These are phyloP conservation scores for Pseudozyma sp. DNA, from an alignment of 1,284 basidiomycete genomes.

Conservation along the genomic window DNA sequence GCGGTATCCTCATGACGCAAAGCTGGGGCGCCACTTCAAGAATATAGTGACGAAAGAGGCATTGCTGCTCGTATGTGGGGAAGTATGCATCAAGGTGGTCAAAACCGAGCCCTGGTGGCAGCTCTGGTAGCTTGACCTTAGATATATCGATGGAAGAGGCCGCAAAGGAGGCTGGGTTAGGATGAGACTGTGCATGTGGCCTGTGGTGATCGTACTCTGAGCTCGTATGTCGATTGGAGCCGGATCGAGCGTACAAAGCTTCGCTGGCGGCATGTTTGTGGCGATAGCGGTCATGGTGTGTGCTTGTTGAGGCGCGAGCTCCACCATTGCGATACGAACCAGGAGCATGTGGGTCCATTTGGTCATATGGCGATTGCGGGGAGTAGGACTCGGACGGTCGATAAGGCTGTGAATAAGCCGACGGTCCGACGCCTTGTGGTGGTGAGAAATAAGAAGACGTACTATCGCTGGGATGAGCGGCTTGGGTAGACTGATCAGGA, in stretches of 20 bases:
- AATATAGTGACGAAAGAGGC: constrained; percentile 44
- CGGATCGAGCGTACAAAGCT: background rate
- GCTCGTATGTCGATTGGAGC: constrained; percentile 1
- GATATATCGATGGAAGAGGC: constrained; percentile 33
- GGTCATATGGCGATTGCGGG: constrained; percentile 23
- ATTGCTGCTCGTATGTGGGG: constrained; percentile 41
- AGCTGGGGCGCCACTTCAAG: constrained; percentile 45
- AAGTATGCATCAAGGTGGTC: constrained; percentile 47
- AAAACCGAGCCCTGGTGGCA: constrained; percentile 40
- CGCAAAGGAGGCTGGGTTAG: constrained; percentile 9
- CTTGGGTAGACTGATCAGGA: constrained; percentile 6
- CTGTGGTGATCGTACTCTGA: constrained; percentile 31
- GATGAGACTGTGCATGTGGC: constrained; percentile 7
- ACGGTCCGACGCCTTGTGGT: constrained; percentile 9
- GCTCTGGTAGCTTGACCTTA: constrained; percentile 33
- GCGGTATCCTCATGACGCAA: constrained; percentile 34
- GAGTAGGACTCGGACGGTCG: constrained; percentile 8
- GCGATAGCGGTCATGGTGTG: constrained; percentile 30
- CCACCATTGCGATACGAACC: constrained; percentile 7
- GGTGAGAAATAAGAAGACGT: constrained; percentile 7
- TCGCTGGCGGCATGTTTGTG: background rate
- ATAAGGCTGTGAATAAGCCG: background rate
- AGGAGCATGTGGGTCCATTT: background rate
- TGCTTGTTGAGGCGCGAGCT: constrained; percentile 22
- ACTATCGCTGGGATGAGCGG: background rate